These are phyloP conservation scores for Mortierella sp. DNA, from an alignment of 371 early-diverging fungal genomes.

Conservation along the genomic window DNA sequence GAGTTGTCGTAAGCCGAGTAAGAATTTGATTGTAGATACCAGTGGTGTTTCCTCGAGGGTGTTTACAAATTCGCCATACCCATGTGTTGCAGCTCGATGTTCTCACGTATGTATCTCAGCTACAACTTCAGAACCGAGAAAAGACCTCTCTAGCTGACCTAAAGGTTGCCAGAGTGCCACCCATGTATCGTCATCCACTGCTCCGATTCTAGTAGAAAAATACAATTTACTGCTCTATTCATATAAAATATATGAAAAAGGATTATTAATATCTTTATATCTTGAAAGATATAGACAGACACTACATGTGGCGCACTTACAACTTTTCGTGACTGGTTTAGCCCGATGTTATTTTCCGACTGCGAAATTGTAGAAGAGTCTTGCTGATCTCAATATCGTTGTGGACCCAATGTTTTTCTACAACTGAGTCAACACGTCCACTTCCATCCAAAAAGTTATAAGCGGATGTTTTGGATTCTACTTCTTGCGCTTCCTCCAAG, in stretches of 20 bases:
- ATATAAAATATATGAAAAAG: too few species aligned
- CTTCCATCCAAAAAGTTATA: constrained; percentile 15
- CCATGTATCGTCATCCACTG: constrained; percentile 13
- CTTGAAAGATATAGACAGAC: background rate
- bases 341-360: constrained; percentile 9
- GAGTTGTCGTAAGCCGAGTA: background rate
- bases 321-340: constrained; percentile 10
- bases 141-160: background rate
- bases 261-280: too few species aligned
- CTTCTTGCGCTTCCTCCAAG: too few species aligned
- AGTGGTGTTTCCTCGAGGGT: constrained; percentile 11
- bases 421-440: constrained; percentile 9
- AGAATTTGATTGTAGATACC: background rate
- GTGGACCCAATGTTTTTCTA: constrained; percentile 11
- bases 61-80: constrained; percentile 3
- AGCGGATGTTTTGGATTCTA: background rate
- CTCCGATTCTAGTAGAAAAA: constrained; percentile 15
- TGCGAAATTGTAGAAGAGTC: constrained; percentile 8
- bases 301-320: constrained; percentile 9
- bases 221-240: constrained; percentile 13
- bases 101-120: constrained; percentile 12
- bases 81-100: background rate
- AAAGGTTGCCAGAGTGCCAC: constrained; percentile 10
- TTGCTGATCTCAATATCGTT: background rate
- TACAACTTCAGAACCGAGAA: background rate